phyloP scores from a whole-genome alignment of 1,284 basidiomycete genomes.

The Apiotrichum gracile region DNA sequence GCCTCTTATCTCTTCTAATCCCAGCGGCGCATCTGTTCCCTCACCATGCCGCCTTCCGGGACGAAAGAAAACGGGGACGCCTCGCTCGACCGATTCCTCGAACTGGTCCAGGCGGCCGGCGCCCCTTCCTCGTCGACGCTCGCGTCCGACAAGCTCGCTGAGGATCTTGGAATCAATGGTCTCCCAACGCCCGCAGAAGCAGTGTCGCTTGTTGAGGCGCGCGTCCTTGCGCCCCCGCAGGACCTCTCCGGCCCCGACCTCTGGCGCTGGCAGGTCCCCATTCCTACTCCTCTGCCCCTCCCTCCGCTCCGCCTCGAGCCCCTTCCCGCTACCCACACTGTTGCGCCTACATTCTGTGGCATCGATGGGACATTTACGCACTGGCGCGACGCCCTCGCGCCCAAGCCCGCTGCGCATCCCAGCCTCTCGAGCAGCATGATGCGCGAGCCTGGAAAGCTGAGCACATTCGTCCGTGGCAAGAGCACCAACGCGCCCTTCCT shows the following conservation, averaged over 20 bases:
- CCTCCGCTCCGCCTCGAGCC: conserved; percentile 60
- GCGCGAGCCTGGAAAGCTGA: conserved; percentile 68
- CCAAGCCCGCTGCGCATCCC: conserved; percentile 53
- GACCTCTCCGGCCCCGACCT: conserved; percentile 30
- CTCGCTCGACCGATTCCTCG: conserved; percentile 9
- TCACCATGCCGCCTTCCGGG: neutral
- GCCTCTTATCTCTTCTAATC: neutral
- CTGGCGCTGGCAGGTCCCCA: conserved; percentile 41
- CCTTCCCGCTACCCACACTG: conserved; percentile 67
- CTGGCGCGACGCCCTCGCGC: conserved; percentile 58
- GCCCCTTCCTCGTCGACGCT: conserved; percentile 18
- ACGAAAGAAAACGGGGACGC: neutral
- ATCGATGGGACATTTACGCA: conserved; percentile 72
- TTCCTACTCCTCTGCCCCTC: conserved; percentile 28
- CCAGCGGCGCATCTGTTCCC: neutral
- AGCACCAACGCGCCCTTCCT: conserved; percentile 85
- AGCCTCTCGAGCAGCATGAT: conserved; percentile 75
- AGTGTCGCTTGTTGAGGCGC: conserved; percentile 27
- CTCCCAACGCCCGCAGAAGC: conserved; percentile 22
- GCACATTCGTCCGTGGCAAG: conserved; percentile 86
- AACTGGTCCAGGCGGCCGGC: conserved; percentile 24
- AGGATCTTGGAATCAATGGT: conserved; percentile 27
- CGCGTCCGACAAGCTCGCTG: conserved; percentile 29
- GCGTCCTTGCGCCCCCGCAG: conserved; percentile 35
- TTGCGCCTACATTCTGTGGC: conserved; percentile 70